Conservation (phyloP, 352 stramenopile species). For the Phytopythium cucurbitacearum region DNA sequence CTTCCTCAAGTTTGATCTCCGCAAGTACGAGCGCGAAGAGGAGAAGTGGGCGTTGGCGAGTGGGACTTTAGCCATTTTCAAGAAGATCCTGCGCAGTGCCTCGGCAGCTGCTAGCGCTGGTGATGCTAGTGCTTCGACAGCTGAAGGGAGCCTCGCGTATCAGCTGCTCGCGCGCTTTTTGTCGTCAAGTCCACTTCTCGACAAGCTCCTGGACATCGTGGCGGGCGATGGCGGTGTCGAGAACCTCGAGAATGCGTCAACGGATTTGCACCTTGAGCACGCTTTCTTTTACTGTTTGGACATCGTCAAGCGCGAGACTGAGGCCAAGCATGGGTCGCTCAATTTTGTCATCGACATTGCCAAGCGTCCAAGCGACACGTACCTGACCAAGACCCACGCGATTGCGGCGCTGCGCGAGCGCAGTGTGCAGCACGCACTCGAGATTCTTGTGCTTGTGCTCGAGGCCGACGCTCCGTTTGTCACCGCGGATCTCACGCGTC, state of each 20-base stretch:
- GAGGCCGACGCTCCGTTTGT: slow-evolving; percentile 73
- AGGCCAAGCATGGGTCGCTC: slow-evolving; percentile 62
- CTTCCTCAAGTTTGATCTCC: slow-evolving; percentile 81
- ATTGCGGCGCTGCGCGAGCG: slow-evolving; percentile 54
- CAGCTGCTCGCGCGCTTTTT: slow-evolving; percentile 70
- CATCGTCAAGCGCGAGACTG: slow-evolving; percentile 68
- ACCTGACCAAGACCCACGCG: slow-evolving; percentile 43
- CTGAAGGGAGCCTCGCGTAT: slow-evolving; percentile 56
- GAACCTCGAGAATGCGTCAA: slow-evolving; percentile 63
- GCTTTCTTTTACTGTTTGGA: slow-evolving; percentile 83
- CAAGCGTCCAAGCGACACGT: slow-evolving; percentile 38
- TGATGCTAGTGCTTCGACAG: slow-evolving; percentile 17
- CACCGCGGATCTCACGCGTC: slow-evolving; percentile 42
- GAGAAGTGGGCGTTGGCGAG: slow-evolving; percentile 83
- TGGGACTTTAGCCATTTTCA: slow-evolving; percentile 68
- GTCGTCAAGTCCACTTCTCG: slow-evolving; percentile 54
- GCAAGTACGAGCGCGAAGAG: slow-evolving; percentile 79
- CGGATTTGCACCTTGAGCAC: slow-evolving; percentile 70
- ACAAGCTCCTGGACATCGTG: slow-evolving; percentile 69
- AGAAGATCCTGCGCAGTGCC: slow-evolving; percentile 61
- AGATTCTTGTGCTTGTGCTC: slow-evolving; percentile 71
- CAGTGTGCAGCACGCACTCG: slow-evolving; percentile 70
- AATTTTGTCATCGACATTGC: slow-evolving; percentile 55
- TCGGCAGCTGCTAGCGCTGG: slow-evolving; percentile 2
- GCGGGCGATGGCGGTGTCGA: slow-evolving; percentile 64